A percentile compares a stretch with the other conserved stretches of the same genome.
phyloP scores from a whole-genome alignment of 1,139 yeast species.

The Taphrina sp. region DNA sequence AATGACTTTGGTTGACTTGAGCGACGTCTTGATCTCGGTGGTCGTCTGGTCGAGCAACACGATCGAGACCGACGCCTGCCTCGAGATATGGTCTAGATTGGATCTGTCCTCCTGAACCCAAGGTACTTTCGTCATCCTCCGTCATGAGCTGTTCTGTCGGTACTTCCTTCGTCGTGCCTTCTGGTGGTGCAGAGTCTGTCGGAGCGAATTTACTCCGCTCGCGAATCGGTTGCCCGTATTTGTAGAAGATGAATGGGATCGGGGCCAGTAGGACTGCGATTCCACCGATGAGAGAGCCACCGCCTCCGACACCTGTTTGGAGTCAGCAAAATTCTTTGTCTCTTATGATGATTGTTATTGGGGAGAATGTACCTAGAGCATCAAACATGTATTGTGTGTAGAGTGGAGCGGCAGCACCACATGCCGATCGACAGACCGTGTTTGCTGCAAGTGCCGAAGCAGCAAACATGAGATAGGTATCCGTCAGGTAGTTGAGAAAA shows the following conservation, averaged over 20 bases:
- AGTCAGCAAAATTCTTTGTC: too few relatives aligned
- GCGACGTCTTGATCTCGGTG: constrained; percentile 7
- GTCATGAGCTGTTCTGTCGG: constrained; percentile 3
- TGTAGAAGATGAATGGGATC: constrained; percentile 62
- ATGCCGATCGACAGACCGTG: constrained; percentile 57
- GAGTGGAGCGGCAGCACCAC: constrained; percentile 67
- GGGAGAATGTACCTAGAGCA: too few relatives aligned
- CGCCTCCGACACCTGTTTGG: constrained; percentile 69
- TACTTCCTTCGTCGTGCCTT: background rate
- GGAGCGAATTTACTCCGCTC: constrained; percentile 61
- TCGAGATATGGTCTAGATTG: background rate
- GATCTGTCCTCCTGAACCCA: background rate
- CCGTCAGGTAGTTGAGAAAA: constrained; percentile 54
- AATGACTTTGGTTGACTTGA: background rate
- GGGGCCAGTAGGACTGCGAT: constrained; percentile 59
- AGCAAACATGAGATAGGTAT: constrained; percentile 54
- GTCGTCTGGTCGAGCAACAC: constrained; percentile 16
- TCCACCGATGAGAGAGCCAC: constrained; percentile 57
- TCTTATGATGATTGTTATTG: too few relatives aligned
- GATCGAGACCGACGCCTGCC: constrained; percentile 13
- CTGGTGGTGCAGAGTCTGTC: background rate
- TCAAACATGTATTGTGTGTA: constrained; percentile 54
- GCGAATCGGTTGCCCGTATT: constrained; percentile 63
- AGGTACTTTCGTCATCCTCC: constrained; percentile 8
- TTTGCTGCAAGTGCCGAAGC: constrained; percentile 76